A percentile compares a stretch with the other conserved stretches of the same genome.
These are phyloP conservation scores for Lachnellula cervina DNA, from an alignment of 2,329 filamentous ascomycete genomes.

Conservation along the genomic window DNA sequence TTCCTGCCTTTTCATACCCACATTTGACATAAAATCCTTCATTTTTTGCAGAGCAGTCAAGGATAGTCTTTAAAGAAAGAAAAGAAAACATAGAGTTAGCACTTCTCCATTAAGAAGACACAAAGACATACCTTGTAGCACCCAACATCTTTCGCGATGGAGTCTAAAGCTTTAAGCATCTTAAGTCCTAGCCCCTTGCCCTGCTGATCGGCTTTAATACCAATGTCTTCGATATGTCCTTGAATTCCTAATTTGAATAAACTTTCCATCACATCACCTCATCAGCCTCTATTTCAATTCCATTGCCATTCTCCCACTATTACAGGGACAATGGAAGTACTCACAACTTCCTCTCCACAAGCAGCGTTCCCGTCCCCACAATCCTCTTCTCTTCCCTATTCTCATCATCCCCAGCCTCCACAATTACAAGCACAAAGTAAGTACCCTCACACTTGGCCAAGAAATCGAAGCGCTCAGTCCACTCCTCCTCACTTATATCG, in stretches of 20 bases:
- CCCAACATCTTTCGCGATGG: slow-evolving; percentile 78
- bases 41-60: slow-evolving; percentile 94
- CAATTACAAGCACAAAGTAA: slow-evolving; percentile 82
- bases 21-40: slow-evolving; percentile 99
- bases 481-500: slow-evolving; percentile 69
- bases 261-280: slow-evolving; percentile 32
- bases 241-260: slow-evolving; percentile 79
- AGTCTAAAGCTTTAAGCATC: slow-evolving; percentile 91
- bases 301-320: neutral
- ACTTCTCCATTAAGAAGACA: no score
- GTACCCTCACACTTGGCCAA: slow-evolving; percentile 56
- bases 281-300: neutral
- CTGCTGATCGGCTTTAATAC: slow-evolving; percentile 90
- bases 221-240: slow-evolving; percentile 97
- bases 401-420: slow-evolving; percentile 51
- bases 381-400: slow-evolving; percentile 37
- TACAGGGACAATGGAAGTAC: slow-evolving; percentile 31
- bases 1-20: slow-evolving; percentile 83
- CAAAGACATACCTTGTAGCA: slow-evolving; percentile 55
- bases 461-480: slow-evolving; percentile 68
- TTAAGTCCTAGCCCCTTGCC: slow-evolving; percentile 93
- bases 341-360: slow-evolving; percentile 92
- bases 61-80: slow-evolving; percentile 65
- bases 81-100: no score
- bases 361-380: slow-evolving; percentile 78